phyloP scores from a whole-genome alignment of 2,329 filamentous ascomycete species.

The Hyphodiscus sp. region DNA sequence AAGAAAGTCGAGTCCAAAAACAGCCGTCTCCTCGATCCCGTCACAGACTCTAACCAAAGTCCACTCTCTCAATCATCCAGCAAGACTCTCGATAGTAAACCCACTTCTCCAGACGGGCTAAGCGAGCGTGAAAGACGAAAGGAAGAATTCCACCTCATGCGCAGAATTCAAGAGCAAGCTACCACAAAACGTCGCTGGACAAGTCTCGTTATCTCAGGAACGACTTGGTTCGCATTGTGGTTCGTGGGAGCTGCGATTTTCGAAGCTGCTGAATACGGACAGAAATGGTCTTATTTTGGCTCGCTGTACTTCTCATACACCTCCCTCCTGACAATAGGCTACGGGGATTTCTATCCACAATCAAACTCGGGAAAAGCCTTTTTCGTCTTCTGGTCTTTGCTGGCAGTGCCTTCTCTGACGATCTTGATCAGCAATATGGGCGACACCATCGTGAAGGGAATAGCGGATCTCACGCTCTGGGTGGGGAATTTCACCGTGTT shows the following conservation, averaged over 20 bases:
- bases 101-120: slow-evolving; percentile 2
- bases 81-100: background rate
- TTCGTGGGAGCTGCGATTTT: slow-evolving; percentile 74
- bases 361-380: slow-evolving; percentile 75
- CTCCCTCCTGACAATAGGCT: slow-evolving; percentile 77
- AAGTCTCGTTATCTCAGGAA: slow-evolving; percentile 59
- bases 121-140: slow-evolving; percentile 56
- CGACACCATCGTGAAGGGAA: slow-evolving; percentile 67
- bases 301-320: slow-evolving; percentile 83
- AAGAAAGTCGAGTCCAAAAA: slow-evolving; percentile 35
- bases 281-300: slow-evolving; percentile 69
- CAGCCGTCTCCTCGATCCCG: slow-evolving; percentile 44
- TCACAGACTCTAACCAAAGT: slow-evolving; percentile 6
- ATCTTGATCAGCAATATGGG: slow-evolving; percentile 79
- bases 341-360: slow-evolving; percentile 72
- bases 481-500: slow-evolving; percentile 55
- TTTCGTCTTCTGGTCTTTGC: slow-evolving; percentile 87
- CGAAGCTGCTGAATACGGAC: slow-evolving; percentile 41
- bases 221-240: slow-evolving; percentile 71
- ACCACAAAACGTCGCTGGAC: slow-evolving; percentile 65
- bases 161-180: slow-evolving; percentile 64
- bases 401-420: slow-evolving; percentile 83
- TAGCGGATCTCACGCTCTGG: slow-evolving; percentile 49
- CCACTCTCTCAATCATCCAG: slow-evolving; percentile 4
- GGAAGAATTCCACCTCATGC: slow-evolving; percentile 73